These are phyloP conservation scores for Cinchona pubescens DNA, from an alignment of 257 asterid genomes.

Conservation along the genomic window DNA sequence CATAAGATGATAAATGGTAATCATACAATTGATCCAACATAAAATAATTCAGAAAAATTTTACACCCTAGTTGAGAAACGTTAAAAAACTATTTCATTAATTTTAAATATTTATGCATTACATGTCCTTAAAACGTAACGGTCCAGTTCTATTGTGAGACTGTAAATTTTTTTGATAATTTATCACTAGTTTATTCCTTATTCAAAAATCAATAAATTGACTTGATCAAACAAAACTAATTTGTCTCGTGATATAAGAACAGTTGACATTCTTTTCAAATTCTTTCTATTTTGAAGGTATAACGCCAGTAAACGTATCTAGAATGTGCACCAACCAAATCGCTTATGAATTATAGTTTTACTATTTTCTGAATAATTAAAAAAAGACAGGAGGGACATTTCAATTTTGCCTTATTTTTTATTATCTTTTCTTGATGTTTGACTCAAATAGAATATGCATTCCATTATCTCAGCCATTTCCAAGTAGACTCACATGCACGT, in stretches of 20 bases:
- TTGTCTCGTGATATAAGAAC: background rate
- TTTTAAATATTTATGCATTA: too few relatives aligned
- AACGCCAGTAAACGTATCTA: background rate
- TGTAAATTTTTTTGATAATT: too few relatives aligned
- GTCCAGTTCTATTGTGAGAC: too few relatives aligned
- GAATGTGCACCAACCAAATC: background rate
- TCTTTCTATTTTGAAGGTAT: background rate
- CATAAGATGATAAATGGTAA: too few relatives aligned
- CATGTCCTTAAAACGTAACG: too few relatives aligned
- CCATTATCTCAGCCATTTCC: too few relatives aligned
- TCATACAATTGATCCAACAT: background rate
- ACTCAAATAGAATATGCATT: background rate
- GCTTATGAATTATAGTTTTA: background rate
- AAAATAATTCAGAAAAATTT: too few relatives aligned
- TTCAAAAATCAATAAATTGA: background rate
- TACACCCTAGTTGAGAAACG: too few relatives aligned
- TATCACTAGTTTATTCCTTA: too few relatives aligned
- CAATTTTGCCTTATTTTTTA: background rate
- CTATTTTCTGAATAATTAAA: background rate
- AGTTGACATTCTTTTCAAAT: background rate
- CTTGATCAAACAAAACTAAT: background rate
- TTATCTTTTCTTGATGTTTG: background rate
- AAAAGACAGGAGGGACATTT: background rate
- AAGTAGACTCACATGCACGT: too few relatives aligned
- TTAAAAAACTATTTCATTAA: too few relatives aligned